Conservation (phyloP, 2,329 filamentous ascomycete species). For the Aureobasidium musti region DNA sequence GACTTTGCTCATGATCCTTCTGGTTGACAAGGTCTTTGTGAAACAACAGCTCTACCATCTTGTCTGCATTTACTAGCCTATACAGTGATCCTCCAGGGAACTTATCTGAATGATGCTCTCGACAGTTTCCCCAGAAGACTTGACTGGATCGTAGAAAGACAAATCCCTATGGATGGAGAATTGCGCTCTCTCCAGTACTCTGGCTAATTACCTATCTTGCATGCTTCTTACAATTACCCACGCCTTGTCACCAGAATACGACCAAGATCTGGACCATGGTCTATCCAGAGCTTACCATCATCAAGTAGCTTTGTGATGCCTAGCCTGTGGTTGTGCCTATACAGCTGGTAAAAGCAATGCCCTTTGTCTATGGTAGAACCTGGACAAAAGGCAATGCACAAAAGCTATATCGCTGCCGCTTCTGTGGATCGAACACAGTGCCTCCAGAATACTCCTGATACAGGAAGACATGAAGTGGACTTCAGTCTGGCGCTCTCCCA, state of each 20-base stretch:
- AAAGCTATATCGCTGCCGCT: constrained; percentile 24
- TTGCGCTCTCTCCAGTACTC: neutral
- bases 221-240: neutral
- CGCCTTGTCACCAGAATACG: neutral
- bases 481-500: constrained; percentile 32
- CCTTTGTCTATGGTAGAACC: neutral
- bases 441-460: constrained; percentile 25
- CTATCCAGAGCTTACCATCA: neutral
- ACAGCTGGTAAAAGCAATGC: neutral
- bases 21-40: neutral
- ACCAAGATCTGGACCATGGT: neutral
- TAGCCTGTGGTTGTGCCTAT: neutral
- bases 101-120: neutral
- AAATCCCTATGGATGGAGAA: neutral
- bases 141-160: too few relatives aligned
- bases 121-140: too few relatives aligned
- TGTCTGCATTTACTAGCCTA: neutral
- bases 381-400: neutral
- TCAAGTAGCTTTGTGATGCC: neutral
- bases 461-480: constrained; percentile 21
- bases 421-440: constrained; percentile 31
- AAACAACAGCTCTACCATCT: neutral
- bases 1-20: neutral
- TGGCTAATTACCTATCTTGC: neutral
- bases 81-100: neutral